These are phyloP conservation scores for Pisolithus microcarpus DNA, from an alignment of 768 basidiomycete species.

Conservation along the genomic window DNA sequence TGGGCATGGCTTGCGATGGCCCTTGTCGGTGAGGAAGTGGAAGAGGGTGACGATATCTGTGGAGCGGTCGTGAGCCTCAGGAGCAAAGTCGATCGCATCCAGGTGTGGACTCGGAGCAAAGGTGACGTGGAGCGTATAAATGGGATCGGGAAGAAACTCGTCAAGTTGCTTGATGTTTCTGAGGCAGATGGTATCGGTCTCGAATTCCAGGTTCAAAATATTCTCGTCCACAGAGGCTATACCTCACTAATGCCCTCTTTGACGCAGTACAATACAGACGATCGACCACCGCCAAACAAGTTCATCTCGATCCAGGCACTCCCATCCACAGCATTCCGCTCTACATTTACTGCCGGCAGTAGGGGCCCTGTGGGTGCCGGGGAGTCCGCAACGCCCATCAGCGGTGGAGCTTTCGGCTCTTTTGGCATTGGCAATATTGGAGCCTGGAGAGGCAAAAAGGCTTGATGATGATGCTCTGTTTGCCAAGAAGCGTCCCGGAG, in stretches of 20 bases:
- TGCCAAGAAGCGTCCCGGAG: too few species aligned
- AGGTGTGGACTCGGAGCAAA: constrained; percentile 83
- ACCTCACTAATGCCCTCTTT: background rate
- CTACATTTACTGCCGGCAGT: constrained; percentile 45
- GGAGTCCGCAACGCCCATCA: constrained; percentile 16
- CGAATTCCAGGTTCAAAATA: constrained; percentile 72
- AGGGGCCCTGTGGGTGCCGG: constrained; percentile 20
- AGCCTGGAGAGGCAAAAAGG: constrained; percentile 20
- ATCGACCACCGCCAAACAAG: constrained; percentile 72
- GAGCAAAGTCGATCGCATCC: constrained; percentile 83
- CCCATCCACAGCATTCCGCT: constrained; percentile 59
- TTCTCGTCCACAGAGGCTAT: background rate
- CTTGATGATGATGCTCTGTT: constrained; percentile 10
- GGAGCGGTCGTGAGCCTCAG: constrained; percentile 83
- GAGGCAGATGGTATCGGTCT: constrained; percentile 81
- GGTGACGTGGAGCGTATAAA: constrained; percentile 84
- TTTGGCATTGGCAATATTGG: constrained; percentile 42
- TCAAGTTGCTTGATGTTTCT: constrained; percentile 76
- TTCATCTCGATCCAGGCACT: constrained; percentile 74
- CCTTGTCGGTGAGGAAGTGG: constrained; percentile 73
- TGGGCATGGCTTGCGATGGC: constrained; percentile 92
- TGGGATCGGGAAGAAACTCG: constrained; percentile 73
- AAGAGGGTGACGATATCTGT: constrained; percentile 66
- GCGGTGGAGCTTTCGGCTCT: constrained; percentile 39
- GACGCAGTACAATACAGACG: constrained; percentile 77